Percentiles rank a stretch among this genome's conserved stretches.
Conservation (phyloP, 495 filamentous ascomycete species). For the Aspergillus ostianus region DNA sequence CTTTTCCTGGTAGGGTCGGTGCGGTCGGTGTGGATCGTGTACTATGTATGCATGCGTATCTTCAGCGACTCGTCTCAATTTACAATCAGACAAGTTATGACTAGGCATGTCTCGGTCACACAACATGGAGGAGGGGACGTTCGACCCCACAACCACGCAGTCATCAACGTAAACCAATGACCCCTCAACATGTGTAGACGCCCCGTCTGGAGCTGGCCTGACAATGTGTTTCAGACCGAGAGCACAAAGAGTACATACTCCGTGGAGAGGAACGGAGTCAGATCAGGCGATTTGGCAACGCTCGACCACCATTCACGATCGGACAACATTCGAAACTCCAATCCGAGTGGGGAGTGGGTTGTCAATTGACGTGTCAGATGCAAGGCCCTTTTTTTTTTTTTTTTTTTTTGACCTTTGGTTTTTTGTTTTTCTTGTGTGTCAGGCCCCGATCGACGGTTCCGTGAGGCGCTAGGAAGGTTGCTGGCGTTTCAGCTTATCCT, state of each 20-base stretch:
- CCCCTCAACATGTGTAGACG: not conserved
- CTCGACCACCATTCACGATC: no score
- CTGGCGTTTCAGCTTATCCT: not conserved
- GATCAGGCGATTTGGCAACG: not conserved
- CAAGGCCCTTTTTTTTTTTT: no score
- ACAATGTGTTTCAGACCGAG: not conserved
- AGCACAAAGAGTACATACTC: not conserved
- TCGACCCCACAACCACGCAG: not conserved
- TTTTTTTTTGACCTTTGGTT: no score
- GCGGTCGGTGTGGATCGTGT: not conserved
- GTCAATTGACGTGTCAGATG: not conserved
- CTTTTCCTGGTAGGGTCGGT: not conserved
- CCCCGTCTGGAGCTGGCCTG: not conserved
- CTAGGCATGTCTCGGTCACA: not conserved
- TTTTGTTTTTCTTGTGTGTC: not conserved
- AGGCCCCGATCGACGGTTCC: not conserved
- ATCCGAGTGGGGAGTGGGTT: not conserved
- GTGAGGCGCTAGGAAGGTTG: not conserved
- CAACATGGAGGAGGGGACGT: not conserved
- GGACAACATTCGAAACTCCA: not conserved
- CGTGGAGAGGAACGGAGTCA: no score
- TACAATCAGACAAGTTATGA: no score
- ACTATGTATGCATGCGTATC: not conserved
- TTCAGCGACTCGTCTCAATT: not conserved
- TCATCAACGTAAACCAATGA: not conserved